Evolutionary conservation across 345 rosid genomes (phyloP), one percentile per base, ranked within the genome.

Genomic region (Sonneratia alba): DNA sequence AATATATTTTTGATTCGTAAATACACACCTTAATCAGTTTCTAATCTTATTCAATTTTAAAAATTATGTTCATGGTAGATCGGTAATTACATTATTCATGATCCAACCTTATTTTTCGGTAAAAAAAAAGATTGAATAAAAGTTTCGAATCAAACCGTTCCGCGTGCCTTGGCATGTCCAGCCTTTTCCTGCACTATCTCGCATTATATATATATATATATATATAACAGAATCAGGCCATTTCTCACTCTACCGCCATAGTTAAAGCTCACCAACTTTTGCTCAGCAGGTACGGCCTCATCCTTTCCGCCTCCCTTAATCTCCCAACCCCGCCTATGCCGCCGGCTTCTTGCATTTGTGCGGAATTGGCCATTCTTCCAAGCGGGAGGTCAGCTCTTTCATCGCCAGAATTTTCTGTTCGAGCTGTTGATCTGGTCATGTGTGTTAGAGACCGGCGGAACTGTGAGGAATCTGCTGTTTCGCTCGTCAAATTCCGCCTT

Each of bases 211-310:
- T 61, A n/a, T n/a, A n/a, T n/a, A n/a, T n/a, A n/a, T n/a, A n/a
- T n/a, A n/a, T n/a, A n/a, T n/a, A n/a, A n/a, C 12, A 9, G 27
- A 24, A 61, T 6, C 34, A 27, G 34, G 11, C 13, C 24, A 34
- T 27, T 61, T 21, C 65, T n/a, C 65, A 24, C 65, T n/a, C 65
- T n/a, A n/a, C 14, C 65, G 34, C 34, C 24, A n/a, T 34, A 16
- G 65, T 34, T 34, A 21, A 61, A 61, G 65, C 43, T 66, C 27
- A 21, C 22, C 68, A 53, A 61, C 66, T 72, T 63, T 32, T 40
- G 27, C 62, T 37, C 38, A 40, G 4, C 43, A 40, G 43, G 43
- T 40, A 40, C 43, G 7, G 43, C 43, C n/a, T 40, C 43, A 7
- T 40, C 43, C 7, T 40, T 7, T 40, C 3, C 7, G 43, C 43